phyloP scores from a whole-genome alignment of 2,329 filamentous ascomycete genomes.

The Trichoderma oligosporum region DNA sequence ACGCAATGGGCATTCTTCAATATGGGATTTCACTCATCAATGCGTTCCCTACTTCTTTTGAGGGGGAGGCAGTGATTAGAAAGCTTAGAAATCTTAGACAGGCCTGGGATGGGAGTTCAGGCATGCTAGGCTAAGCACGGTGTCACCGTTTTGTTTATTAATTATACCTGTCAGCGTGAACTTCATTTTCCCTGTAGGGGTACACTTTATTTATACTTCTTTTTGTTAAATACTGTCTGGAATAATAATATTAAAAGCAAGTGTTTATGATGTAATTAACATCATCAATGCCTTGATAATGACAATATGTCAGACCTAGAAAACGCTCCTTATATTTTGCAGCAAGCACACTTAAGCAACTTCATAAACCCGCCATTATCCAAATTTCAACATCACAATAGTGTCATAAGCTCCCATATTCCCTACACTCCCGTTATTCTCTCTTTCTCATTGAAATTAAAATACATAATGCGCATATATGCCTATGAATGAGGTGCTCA shows the following conservation, averaged over 20 bases:
- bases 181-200: too few species aligned
- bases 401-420: neutral
- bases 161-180: too few species aligned
- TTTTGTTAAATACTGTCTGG: too few species aligned
- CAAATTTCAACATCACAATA: neutral
- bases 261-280: neutral
- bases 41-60: neutral
- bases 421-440: neutral
- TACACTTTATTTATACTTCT: too few species aligned
- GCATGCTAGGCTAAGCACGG: neutral
- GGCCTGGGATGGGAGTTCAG: neutral
- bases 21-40: constrained; percentile 12
- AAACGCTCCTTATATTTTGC: too few species aligned
- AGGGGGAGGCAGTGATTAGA: neutral
- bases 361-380: neutral
- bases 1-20: constrained; percentile 1
- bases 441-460: too few species aligned
- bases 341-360: too few species aligned
- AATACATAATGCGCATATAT: neutral
- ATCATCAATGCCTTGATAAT: neutral
- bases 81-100: neutral
- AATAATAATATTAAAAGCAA: neutral
- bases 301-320: too few species aligned
- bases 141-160: neutral
- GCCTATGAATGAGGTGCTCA: constrained; percentile 12